These are phyloP conservation scores for Williopsis jadinii DNA, from an alignment of 1,139 yeast species.

Conservation along the genomic window DNA sequence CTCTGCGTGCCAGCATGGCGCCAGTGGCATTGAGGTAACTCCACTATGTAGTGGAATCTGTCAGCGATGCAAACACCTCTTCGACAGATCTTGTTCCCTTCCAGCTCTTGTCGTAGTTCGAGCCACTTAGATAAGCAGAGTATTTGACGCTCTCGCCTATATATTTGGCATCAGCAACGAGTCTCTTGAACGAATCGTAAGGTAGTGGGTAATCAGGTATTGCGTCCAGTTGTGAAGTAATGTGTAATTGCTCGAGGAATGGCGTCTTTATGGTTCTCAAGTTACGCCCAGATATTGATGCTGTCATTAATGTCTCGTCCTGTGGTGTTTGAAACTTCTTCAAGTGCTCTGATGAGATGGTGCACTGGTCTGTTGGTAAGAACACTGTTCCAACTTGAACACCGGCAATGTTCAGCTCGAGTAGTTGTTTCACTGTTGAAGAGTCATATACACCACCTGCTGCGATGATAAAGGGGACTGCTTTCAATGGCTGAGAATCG, in stretches of 20 bases:
- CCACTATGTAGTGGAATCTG: too few species aligned
- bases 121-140: slow-evolving; percentile 13
- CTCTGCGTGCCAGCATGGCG: too few species aligned
- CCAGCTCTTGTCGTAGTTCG: slow-evolving; percentile 7
- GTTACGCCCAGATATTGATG: slow-evolving; percentile 20
- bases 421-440: slow-evolving; percentile 22
- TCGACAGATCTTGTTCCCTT: slow-evolving; percentile 8
- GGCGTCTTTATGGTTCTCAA: slow-evolving; percentile 17
- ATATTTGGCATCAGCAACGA: slow-evolving; percentile 8
- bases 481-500: slow-evolving; percentile 1
- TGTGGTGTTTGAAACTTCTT: slow-evolving; percentile 6
- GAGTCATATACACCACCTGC: slow-evolving; percentile 41
- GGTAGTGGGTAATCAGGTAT: slow-evolving; percentile 22
- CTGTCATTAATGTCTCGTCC: slow-evolving; percentile 13
- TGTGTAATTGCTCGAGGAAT: slow-evolving; percentile 7
- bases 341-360: slow-evolving; percentile 12
- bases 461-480: slow-evolving; percentile 31
- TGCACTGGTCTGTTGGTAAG: slow-evolving; percentile 25
- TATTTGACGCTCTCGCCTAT: slow-evolving; percentile 2
- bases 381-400: slow-evolving; percentile 43
- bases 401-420: slow-evolving; percentile 36
- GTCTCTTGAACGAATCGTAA: slow-evolving; percentile 15
- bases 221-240: not conserved
- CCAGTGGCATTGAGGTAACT: too few species aligned
- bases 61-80: slow-evolving; percentile 7